Percentiles rank a stretch among this genome's conserved stretches.
These are phyloP conservation scores for Beauveria scarabaeidicola DNA, from an alignment of 2,329 filamentous ascomycete species.

Conservation along the genomic window DNA sequence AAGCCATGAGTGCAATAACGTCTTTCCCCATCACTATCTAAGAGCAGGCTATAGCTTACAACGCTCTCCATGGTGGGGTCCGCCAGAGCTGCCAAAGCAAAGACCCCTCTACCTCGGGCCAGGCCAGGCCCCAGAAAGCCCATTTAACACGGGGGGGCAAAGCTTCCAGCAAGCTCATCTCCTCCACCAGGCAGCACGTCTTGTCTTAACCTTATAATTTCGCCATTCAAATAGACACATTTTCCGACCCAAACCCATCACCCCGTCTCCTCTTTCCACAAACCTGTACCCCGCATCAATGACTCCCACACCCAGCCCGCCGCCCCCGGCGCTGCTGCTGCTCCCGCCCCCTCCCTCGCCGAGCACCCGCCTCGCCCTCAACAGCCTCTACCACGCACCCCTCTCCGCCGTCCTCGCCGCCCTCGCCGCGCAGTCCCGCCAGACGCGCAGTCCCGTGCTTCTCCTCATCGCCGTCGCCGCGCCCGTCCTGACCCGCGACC, in stretches of 20 bases:
- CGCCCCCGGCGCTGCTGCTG: constrained; percentile 40
- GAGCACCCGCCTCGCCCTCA: constrained; percentile 40
- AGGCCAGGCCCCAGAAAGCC: background rate
- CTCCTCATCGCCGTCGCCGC: constrained; percentile 52
- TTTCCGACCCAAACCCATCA: background rate
- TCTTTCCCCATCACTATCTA: no score
- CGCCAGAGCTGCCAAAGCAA: background rate
- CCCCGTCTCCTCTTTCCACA: background rate
- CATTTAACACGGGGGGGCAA: background rate
- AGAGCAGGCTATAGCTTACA: no score
- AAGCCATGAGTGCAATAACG: no score
- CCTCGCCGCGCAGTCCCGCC: constrained; percentile 30
- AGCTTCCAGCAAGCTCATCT: background rate
- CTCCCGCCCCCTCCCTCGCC: constrained; percentile 58
- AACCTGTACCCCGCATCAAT: background rate
- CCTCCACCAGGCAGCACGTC: no score
- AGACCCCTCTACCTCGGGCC: constrained; percentile 6
- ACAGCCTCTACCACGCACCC: constrained; percentile 51
- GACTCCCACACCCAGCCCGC: background rate
- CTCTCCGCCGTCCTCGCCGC: constrained; percentile 45
- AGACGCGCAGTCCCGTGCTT: constrained; percentile 25
- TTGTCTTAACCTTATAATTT: no score
- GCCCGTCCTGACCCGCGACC: constrained; percentile 44
- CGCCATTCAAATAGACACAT: no score
- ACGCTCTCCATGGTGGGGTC: background rate